Base-by-base conservation (phyloP, 805 yeast genomes). In the Wickerhamiella lipophila region DNA sequence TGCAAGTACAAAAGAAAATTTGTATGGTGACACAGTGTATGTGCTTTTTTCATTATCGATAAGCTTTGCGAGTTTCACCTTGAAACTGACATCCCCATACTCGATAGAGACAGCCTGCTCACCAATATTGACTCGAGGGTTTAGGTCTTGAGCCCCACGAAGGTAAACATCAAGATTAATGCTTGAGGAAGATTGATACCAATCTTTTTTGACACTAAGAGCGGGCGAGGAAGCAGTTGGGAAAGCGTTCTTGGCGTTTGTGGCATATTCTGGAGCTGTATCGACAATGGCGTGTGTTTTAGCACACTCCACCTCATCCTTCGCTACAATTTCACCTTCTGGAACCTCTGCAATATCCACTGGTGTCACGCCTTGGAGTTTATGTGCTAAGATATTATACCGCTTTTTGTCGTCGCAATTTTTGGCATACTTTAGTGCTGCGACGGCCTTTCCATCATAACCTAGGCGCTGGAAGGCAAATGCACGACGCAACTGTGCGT, bases 121-220 rank as follows among this genome's bases (percentile, higher is more conserved):
- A 1, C 58, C 52, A 50, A 75, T 69, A 0, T 68, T 64, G 4
- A 79, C 68, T 6, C 64, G 61, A 2, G 70, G 38, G 19, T 15
- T 62, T 0, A 75, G 77, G 41, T 69, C 60, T 7, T 81, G 78
- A 15, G 85, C 73, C 36, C 74, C 74, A 52, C 81, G 79, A 43
- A 84, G 77, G 58, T 81, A 89, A 6, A 89, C 65, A 1, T 89
- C 77, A 25, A 88, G 68, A 0, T 79, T 78, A 12, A 87, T 75
- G 2, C 62, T 60, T 0, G 66, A 66, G 8, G 66, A 57, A 13
- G 79, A 71, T 62, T 92, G 96, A 65, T 79, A 89, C 78, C 82
- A 83, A 55, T 83, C 88, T n/a, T 67, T 38, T 19, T 48, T 22
- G 18, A 30, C 39, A 9, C 19, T 39, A 6, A 11, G 47, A 11